A percentile compares a stretch with the other conserved stretches of the same genome.
Evolutionary conservation across 352 stramenopile species (phyloP).

Genomic region (Proteromonas lacertae): DNA sequence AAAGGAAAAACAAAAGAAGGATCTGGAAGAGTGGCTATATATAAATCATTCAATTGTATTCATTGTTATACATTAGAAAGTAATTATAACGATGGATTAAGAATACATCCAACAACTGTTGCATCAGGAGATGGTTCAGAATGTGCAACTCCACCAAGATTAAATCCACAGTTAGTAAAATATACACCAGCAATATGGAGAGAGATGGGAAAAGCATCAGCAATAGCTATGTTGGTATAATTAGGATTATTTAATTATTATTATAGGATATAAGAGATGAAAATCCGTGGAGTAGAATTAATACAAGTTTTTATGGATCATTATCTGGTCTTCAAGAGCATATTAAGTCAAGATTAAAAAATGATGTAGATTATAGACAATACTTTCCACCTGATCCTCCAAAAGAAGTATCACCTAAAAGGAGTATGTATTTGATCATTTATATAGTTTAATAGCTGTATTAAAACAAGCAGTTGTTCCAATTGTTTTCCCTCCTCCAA

Average conservation of each 20-base stretch:
- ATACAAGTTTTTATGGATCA: no score
- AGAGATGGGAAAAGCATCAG: conserved; percentile 22
- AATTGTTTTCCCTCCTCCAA: no score
- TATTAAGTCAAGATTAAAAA: no score
- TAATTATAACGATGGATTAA: conserved; percentile 37
- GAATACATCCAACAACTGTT: conserved; percentile 6
- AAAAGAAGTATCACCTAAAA: no score
- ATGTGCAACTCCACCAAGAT: not conserved
- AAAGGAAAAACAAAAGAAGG: conserved; percentile 21
- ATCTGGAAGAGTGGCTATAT: conserved; percentile 27
- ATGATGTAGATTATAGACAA: no score
- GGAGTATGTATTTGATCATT: no score
- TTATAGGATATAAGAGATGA: conserved; percentile 20
- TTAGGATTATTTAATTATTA: no score
- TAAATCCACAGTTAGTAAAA: conserved; percentile 12
- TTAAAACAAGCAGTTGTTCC: no score
- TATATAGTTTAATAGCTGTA: no score
- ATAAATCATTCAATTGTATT: conserved; percentile 22
- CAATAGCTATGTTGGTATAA: conserved; percentile 21
- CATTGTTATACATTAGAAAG: conserved; percentile 53
- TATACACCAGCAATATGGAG: conserved; percentile 24
- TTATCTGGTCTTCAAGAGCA: no score
- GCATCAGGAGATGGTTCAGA: conserved; percentile 3
- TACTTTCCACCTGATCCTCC: no score
- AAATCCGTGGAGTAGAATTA: conserved; percentile 9